phyloP scores from a whole-genome alignment of 768 basidiomycete genomes.

The Tremella mesenterica region DNA sequence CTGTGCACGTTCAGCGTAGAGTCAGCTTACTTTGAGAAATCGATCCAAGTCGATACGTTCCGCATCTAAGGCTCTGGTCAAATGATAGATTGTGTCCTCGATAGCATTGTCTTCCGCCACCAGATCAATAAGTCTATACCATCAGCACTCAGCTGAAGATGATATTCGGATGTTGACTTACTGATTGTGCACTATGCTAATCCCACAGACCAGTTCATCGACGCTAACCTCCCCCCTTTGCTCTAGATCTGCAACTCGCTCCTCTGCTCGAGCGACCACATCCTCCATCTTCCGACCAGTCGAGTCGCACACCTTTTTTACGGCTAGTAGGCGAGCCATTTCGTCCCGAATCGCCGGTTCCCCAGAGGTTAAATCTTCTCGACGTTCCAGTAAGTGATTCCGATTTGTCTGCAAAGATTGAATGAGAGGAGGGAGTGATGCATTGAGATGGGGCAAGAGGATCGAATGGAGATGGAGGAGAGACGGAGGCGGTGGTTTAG shows the following conservation, averaged over 20 bases:
- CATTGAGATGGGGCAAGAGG: conserved; percentile 64
- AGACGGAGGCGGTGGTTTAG: conserved; percentile 41
- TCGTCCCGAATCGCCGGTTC: conserved; percentile 93
- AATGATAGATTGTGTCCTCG: conserved; percentile 95
- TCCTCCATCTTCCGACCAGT: conserved; percentile 61
- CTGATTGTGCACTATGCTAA: conserved; percentile 96
- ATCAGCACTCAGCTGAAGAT: conserved; percentile 8
- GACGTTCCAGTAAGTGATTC: conserved; percentile 61
- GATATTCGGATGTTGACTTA: conserved; percentile 46
- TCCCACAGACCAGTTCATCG: conserved; percentile 92
- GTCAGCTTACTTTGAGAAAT: conserved; percentile 68
- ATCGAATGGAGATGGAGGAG: conserved; percentile 47
- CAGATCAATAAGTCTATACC: conserved; percentile 72
- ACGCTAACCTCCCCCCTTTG: conserved; percentile 83
- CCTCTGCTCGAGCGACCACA: conserved; percentile 61
- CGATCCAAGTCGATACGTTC: conserved; percentile 82
- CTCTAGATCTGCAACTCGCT: conserved; percentile 62
- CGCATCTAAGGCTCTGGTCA: conserved; percentile 78
- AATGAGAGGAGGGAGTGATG: conserved; percentile 63
- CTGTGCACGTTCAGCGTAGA: conserved; percentile 37
- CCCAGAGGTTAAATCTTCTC: conserved; percentile 74
- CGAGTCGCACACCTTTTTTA: conserved; percentile 75
- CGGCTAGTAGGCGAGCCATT: conserved; percentile 87
- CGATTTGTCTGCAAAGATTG: conserved; percentile 49
- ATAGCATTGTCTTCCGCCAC: conserved; percentile 99